These are phyloP conservation scores for Cornus florida DNA, from an alignment of 148 eudicot genomes.

Conservation along the genomic window DNA sequence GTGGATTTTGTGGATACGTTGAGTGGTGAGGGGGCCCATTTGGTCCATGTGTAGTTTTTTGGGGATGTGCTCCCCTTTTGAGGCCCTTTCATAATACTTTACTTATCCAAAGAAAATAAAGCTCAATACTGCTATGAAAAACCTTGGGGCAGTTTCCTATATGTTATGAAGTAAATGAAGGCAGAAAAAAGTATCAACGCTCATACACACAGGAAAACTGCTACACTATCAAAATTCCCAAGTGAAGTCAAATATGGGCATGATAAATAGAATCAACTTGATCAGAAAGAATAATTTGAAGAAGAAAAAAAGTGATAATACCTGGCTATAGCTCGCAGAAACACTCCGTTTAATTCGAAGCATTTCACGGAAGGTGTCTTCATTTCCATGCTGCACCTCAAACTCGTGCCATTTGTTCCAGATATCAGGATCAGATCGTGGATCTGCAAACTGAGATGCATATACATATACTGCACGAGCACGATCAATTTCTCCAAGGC, in stretches of 20 bases:
- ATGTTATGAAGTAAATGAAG: too few relatives aligned
- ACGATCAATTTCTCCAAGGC: conserved; percentile 92
- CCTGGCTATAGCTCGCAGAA: conserved; percentile 88
- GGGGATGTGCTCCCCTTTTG: too few relatives aligned
- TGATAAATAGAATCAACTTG: not conserved
- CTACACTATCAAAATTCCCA: not conserved
- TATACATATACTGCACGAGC: conserved; percentile 64
- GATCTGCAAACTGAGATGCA: conserved; percentile 79
- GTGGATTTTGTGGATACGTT: too few relatives aligned
- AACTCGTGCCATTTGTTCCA: conserved; percentile 91
- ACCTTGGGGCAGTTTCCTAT: too few relatives aligned
- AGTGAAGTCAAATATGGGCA: not conserved
- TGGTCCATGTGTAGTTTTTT: too few relatives aligned
- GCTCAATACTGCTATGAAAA: too few relatives aligned
- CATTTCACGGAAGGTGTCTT: conserved; percentile 93
- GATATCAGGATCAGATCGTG: conserved; percentile 76
- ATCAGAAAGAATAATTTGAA: not conserved
- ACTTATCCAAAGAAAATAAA: too few relatives aligned
- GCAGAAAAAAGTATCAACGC: not conserved
- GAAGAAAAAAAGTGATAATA: conserved; percentile 10
- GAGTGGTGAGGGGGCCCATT: too few relatives aligned
- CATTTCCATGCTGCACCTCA: conserved; percentile 94
- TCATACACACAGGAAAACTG: not conserved
- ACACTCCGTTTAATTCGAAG: conserved; percentile 81
- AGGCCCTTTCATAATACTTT: too few relatives aligned